phyloP scores from a whole-genome alignment of 371 early-diverging fungal genomes.

The Mucor velutinosus region DNA sequence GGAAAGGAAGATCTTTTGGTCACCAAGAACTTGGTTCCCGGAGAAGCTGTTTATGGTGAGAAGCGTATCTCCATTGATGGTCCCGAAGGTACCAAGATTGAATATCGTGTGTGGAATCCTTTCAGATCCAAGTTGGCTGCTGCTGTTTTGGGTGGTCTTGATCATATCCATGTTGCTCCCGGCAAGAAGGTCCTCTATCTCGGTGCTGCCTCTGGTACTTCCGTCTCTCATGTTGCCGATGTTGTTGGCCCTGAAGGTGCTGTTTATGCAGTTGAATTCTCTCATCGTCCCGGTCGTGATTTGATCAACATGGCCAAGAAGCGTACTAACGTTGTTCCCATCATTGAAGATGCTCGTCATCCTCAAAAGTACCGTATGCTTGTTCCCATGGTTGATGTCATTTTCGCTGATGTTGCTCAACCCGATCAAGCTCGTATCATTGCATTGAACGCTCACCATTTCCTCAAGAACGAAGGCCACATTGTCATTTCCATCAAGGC shows the following conservation, averaged over 20 bases:
- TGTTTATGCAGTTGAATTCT: slow-evolving; percentile 99
- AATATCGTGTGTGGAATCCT: slow-evolving; percentile 99
- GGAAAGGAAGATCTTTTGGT: slow-evolving; percentile 99
- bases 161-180: slow-evolving; percentile 96
- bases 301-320: slow-evolving; percentile 99
- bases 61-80: slow-evolving; percentile 98
- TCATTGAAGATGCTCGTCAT: slow-evolving; percentile 99
- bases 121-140: slow-evolving; percentile 99
- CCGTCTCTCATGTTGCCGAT: slow-evolving; percentile 99
- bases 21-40: slow-evolving; percentile 99
- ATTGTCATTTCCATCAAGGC: slow-evolving; percentile 99
- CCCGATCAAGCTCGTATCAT: slow-evolving; percentile 99
- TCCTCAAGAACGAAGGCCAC: slow-evolving; percentile 97
- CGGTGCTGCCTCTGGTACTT: slow-evolving; percentile 99
- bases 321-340: slow-evolving; percentile 99
- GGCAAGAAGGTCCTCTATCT: slow-evolving; percentile 99
- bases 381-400: slow-evolving; percentile 99
- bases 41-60: slow-evolving; percentile 99
- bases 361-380: slow-evolving; percentile 99
- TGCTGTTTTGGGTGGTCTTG: slow-evolving; percentile 99
- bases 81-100: slow-evolving; percentile 95
- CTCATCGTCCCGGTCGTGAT: slow-evolving; percentile 99
- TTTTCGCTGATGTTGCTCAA: slow-evolving; percentile 99
- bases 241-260: slow-evolving; percentile 98
- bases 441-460: slow-evolving; percentile 98